phyloP scores from a whole-genome alignment of 768 basidiomycete species.

The Tulasnella sp. region DNA sequence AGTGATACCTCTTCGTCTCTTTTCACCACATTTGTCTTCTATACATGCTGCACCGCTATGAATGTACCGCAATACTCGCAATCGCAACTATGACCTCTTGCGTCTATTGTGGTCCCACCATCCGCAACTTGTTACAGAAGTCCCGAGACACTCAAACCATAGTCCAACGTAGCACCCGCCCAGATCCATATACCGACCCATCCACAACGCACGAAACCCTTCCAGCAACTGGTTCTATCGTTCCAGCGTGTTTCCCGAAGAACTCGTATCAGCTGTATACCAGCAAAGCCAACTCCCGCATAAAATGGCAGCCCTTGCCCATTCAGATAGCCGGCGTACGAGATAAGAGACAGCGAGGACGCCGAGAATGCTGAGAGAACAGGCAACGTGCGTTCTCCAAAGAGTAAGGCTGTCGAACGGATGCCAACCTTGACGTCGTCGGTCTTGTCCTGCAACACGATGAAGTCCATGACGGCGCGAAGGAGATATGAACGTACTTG shows the following conservation, averaged over 20 bases:
- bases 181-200: conserved; percentile 82
- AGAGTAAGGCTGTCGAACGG: conserved; percentile 87
- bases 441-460: conserved; percentile 61
- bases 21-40: not conserved
- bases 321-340: conserved; percentile 71
- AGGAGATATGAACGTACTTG: conserved; percentile 41
- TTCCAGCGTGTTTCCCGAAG: conserved; percentile 66
- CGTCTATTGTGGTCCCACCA: no score
- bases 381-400: conserved; percentile 60
- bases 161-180: conserved; percentile 68
- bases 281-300: conserved; percentile 58
- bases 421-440: conserved; percentile 85
- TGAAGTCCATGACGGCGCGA: not conserved
- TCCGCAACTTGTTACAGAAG: not conserved
- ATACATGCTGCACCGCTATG: not conserved
- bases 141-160: conserved; percentile 26
- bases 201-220: conserved; percentile 75
- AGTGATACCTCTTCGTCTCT: not conserved
- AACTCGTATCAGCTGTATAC: conserved; percentile 64
- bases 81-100: no score
- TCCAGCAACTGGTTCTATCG: conserved; percentile 70
- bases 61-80: no score
- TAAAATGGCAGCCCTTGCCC: conserved; percentile 68
- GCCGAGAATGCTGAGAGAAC: conserved; percentile 64
- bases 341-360: conserved; percentile 58